Evolutionary conservation across 768 basidiomycete genomes (phyloP).

Genomic region (Hemileccinum impolitum): DNA sequence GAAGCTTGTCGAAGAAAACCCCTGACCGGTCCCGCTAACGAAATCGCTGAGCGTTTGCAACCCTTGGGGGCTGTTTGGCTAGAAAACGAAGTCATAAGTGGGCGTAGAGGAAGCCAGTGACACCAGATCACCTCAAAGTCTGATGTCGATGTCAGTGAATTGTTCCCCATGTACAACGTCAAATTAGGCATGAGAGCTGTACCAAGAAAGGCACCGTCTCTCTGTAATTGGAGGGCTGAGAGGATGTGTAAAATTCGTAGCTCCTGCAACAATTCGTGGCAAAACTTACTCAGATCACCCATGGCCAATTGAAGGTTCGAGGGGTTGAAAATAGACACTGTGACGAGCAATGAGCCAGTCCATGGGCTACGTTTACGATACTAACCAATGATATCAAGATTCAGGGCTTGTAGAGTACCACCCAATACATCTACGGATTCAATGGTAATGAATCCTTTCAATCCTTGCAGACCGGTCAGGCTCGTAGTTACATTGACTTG

Average conservation of each 20-base stretch:
- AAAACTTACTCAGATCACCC: constrained; percentile 58
- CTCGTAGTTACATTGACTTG: constrained; percentile 65
- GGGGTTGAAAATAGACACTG: constrained; percentile 65
- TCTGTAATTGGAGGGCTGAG: constrained; percentile 53
- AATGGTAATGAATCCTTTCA: constrained; percentile 55
- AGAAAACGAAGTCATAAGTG: constrained; percentile 6
- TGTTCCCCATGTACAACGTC: constrained; percentile 56
- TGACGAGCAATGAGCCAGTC: background rate
- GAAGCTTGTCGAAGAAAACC: background rate
- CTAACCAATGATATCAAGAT: constrained; percentile 56
- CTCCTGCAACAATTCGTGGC: background rate
- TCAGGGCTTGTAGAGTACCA: constrained; percentile 56
- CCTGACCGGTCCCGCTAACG: constrained; percentile 53
- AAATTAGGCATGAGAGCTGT: constrained; percentile 61
- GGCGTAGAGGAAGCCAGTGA: background rate
- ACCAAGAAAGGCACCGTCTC: constrained; percentile 52
- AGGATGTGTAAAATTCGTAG: background rate
- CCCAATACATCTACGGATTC: constrained; percentile 62
- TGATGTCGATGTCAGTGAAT: constrained; percentile 48
- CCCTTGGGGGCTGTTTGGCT: constrained; percentile 65
- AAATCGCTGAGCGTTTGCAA: constrained; percentile 65
- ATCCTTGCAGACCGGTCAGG: constrained; percentile 57
- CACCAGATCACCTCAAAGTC: constrained; percentile 42
- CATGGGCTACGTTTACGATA: background rate
- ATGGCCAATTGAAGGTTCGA: constrained; percentile 59